phyloP scores from a whole-genome alignment of 2,329 filamentous ascomycete species.

The Didymella glomerata region DNA sequence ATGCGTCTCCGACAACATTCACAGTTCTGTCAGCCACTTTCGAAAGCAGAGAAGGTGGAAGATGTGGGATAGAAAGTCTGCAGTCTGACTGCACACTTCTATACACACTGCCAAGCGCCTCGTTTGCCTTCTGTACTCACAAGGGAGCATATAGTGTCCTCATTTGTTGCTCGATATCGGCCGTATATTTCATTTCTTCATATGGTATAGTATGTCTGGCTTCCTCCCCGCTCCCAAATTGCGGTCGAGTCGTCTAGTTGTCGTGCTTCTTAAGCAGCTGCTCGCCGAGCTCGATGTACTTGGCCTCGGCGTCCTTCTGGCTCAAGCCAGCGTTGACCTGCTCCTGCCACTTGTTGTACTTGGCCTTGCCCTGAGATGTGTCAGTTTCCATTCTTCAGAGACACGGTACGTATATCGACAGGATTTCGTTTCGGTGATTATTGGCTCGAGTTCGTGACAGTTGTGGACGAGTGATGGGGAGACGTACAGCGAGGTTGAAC shows the following conservation, averaged over 20 bases:
- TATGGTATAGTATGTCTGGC: slow-evolving; percentile 15
- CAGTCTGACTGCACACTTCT: not conserved
- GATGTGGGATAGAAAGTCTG: too few relatives aligned
- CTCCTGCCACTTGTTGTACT: slow-evolving; percentile 80
- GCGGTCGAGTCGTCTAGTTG: slow-evolving; percentile 49
- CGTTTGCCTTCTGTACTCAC: not conserved
- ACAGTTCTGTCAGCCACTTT: too few relatives aligned
- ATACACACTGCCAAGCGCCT: not conserved
- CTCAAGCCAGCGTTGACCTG: slow-evolving; percentile 70
- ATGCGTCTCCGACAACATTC: too few relatives aligned
- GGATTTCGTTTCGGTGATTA: not conserved
- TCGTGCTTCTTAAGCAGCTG: slow-evolving; percentile 75
- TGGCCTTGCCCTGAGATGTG: slow-evolving; percentile 75
- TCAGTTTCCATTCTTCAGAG: slow-evolving; percentile 2
- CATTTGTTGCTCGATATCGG: slow-evolving; percentile 6
- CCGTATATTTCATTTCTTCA: slow-evolving; percentile 21
- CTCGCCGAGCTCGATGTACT: slow-evolving; percentile 78
- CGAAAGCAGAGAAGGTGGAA: too few relatives aligned
- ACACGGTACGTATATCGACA: not conserved
- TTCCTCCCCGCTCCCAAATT: not conserved
- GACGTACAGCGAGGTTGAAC: slow-evolving; percentile 73
- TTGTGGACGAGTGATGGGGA: not conserved
- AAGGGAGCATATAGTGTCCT: not conserved
- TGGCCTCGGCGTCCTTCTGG: slow-evolving; percentile 73
- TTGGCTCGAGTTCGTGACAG: too few relatives aligned